Base-by-base conservation (phyloP, 1,284 basidiomycete genomes). In the Lignosus rhinocerotis region DNA sequence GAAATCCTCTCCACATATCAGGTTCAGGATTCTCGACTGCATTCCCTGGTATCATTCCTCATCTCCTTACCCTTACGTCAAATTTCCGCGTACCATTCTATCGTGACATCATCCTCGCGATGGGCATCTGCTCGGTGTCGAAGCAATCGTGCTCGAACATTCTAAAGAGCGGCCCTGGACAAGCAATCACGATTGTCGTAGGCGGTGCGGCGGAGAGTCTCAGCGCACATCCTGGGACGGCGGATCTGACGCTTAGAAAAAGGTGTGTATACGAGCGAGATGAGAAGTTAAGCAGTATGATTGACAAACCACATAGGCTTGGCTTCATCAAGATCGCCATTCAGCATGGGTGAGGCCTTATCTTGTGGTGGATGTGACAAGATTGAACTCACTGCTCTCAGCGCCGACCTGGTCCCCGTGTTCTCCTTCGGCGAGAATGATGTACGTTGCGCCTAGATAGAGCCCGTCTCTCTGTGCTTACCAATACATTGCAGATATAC, bases 401-500 rank as follows among this genome's bases (percentile, higher is more conserved):
- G 92, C 47, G 95, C 95, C 44, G 92, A 94, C 68, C 80, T 98
- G 8, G 95, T 98, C 0, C 96, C 95, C 0, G 94, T 96, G 1
- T 97, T 97, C 70, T 95, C 93, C 1, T 99, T 99, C 68, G 96
- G 96, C 17, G 96, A 99, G 78, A 99, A 99, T 72, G 96, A 99
- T 72, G 94, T 94, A 61, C 67, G 89, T 79, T 6, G n/a, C 41
- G 32, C 1, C 8, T 34, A 16, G 39, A 47, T 34, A 11, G 4
- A 4, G 41, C 33, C 34, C 31, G 30, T 41, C n/a, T 2, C 17
- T 38, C 3, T 8, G 6, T 44, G 12, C 53, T 49, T 4, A 51
- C 51, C 30, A 8, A 19, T 2, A 60, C 25, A 53, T 19, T 45
- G 10, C 64, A 96, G 91, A 96, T 99, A 53, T 99, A 94, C 68